Evolutionary conservation across 805 yeast species (phyloP).

Genomic region (Metschnikowia hibisci): DNA sequence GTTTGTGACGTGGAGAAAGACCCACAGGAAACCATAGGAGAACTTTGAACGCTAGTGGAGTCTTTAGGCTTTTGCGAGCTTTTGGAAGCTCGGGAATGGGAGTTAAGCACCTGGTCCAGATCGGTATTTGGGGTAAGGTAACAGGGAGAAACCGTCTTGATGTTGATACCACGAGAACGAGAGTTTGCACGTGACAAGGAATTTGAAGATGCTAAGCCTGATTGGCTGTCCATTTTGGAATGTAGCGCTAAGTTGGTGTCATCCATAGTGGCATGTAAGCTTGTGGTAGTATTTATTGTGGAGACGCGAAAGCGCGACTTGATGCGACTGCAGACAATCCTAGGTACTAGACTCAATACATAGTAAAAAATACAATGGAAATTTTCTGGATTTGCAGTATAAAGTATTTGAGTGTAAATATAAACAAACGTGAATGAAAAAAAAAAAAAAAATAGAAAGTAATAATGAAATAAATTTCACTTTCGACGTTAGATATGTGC

Average conservation of each 20-base stretch:
- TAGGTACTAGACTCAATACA: neutral
- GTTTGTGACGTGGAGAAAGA: neutral
- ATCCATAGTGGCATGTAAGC: slow-evolving; percentile 2
- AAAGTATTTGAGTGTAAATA: neutral
- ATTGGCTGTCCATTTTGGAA: neutral
- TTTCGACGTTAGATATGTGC: too few relatives aligned
- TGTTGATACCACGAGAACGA: slow-evolving; percentile 30
- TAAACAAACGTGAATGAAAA: neutral
- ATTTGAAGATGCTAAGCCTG: neutral
- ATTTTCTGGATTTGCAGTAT: too few relatives aligned
- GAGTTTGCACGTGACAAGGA: slow-evolving; percentile 7
- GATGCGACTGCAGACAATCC: neutral
- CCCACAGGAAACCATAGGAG: neutral
- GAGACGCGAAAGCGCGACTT: slow-evolving; percentile 5
- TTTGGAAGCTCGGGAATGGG: neutral
- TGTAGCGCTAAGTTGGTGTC: neutral
- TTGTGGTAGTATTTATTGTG: slow-evolving; percentile 3
- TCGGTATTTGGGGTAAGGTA: neutral
- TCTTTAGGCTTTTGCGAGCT: neutral
- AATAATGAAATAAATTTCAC: too few relatives aligned
- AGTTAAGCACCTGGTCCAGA: neutral
- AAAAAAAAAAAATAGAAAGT: too few relatives aligned
- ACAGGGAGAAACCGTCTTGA: slow-evolving; percentile 22
- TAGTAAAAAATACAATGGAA: neutral
- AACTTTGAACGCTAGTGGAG: neutral